Evolutionary conservation across 148 eudicot genomes (phyloP).

Genomic region (Vaccinium darrowii): DNA sequence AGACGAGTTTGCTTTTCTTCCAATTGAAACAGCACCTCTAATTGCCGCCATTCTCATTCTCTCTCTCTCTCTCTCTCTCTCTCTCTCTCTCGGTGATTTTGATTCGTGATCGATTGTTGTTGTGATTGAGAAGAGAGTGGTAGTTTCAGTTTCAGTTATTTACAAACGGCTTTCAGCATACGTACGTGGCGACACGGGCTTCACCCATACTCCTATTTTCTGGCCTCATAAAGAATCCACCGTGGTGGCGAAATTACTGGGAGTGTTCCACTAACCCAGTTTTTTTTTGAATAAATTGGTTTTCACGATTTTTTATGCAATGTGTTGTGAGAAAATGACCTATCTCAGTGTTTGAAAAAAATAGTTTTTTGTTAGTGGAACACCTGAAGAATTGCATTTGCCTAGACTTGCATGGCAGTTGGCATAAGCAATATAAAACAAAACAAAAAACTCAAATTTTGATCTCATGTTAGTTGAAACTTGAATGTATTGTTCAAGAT

Average conservation of each 20-base stretch:
- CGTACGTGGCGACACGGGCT: slow-evolving; percentile 21
- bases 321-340: no score
- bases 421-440: no score
- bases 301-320: no score
- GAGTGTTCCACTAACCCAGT: no score
- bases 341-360: no score
- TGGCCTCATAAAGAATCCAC: background rate
- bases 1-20: slow-evolving; percentile 34
- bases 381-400: no score
- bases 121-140: background rate
- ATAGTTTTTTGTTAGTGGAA: no score
- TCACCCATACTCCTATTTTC: slow-evolving; percentile 5
- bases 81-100: background rate
- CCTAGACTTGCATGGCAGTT: no score
- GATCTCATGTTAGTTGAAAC: no score
- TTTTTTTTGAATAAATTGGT: no score
- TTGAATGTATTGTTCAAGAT: no score
- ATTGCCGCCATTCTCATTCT: slow-evolving; percentile 51
- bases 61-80: background rate
- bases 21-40: slow-evolving; percentile 37
- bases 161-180: slow-evolving; percentile 8
- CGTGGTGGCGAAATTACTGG: background rate
- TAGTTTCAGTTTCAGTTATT: background rate
- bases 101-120: background rate
- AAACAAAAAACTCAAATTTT: no score